Evolutionary conservation across 805 yeast species (phyloP).

Genomic region (Cyberlindnera samutprakarnensis): DNA sequence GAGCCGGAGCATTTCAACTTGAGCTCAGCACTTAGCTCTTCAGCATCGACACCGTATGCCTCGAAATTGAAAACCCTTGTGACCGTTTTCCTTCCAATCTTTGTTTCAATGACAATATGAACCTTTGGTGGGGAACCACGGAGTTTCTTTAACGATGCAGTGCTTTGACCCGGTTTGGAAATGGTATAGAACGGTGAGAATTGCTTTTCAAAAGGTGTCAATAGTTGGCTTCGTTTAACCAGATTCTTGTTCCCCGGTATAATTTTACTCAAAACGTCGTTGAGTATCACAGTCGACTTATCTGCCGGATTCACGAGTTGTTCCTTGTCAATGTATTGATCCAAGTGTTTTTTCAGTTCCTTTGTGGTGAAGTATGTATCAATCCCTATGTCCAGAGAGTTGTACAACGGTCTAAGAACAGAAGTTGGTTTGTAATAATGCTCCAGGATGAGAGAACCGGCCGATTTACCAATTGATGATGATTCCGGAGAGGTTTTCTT

Average conservation of each 20-base stretch:
- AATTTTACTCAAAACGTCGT: constrained; percentile 43
- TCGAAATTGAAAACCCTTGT: constrained; percentile 71
- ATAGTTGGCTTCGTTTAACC: constrained; percentile 28
- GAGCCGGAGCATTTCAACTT: constrained; percentile 86
- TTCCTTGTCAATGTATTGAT: constrained; percentile 46
- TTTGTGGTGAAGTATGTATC: constrained; percentile 39
- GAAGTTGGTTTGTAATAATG: constrained; percentile 55
- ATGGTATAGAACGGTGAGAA: constrained; percentile 45
- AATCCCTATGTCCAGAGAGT: constrained; percentile 30
- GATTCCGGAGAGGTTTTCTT: constrained; percentile 14
- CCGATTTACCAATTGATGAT: constrained; percentile 20
- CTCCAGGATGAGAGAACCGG: constrained; percentile 33
- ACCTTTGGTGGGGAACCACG: constrained; percentile 69
- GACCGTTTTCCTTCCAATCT: constrained; percentile 74
- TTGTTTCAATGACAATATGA: constrained; percentile 59
- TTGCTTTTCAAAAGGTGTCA: constrained; percentile 36
- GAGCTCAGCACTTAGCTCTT: constrained; percentile 57
- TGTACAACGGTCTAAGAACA: constrained; percentile 39
- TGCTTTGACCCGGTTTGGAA: constrained; percentile 29
- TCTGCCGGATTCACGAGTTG: constrained; percentile 44
- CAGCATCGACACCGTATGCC: constrained; percentile 55
- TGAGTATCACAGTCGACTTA: constrained; percentile 47
- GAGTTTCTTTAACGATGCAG: constrained; percentile 25
- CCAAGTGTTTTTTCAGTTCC: constrained; percentile 48
- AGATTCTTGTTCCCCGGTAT: constrained; percentile 25